Percentiles rank a stretch among this genome's conserved stretches.
phyloP scores from a whole-genome alignment of 1,284 basidiomycete genomes.

The Ceratobasidium sp. region DNA sequence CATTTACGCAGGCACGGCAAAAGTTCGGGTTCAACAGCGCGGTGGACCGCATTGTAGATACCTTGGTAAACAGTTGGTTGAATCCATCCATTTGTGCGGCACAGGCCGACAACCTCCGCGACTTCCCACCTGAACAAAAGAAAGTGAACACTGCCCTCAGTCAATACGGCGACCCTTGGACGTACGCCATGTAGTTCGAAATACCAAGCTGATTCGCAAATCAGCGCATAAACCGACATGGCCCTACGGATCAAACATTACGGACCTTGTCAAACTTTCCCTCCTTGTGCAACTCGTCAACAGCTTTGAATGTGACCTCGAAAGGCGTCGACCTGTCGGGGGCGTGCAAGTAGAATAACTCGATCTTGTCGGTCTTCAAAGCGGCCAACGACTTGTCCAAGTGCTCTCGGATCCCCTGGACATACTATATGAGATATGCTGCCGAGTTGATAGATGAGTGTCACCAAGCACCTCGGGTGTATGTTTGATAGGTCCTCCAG shows the following conservation, averaged over 20 bases:
- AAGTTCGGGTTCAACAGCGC: slow-evolving; percentile 68
- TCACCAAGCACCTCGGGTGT: slow-evolving; percentile 61
- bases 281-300: slow-evolving; percentile 62
- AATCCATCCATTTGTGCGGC: slow-evolving; percentile 66
- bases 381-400: slow-evolving; percentile 59
- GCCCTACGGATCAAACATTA: too few species aligned
- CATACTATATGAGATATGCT: background rate
- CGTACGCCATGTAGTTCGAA: slow-evolving; percentile 64
- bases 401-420: slow-evolving; percentile 56
- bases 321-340: slow-evolving; percentile 65
- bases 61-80: slow-evolving; percentile 65
- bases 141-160: background rate
- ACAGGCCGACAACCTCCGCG: slow-evolving; percentile 68
- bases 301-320: slow-evolving; percentile 62
- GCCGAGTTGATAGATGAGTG: slow-evolving; percentile 56
- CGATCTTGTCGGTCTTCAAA: slow-evolving; percentile 57
- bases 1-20: slow-evolving; percentile 66
- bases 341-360: slow-evolving; percentile 64
- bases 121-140: slow-evolving; percentile 58
- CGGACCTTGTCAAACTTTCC: slow-evolving; percentile 57
- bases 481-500: slow-evolving; percentile 63
- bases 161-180: slow-evolving; percentile 45
- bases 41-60: slow-evolving; percentile 69
- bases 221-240: background rate
- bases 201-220: slow-evolving; percentile 63